Conservation (phyloP, 2,329 filamentous ascomycete species). For the Aspergillus sojae region DNA sequence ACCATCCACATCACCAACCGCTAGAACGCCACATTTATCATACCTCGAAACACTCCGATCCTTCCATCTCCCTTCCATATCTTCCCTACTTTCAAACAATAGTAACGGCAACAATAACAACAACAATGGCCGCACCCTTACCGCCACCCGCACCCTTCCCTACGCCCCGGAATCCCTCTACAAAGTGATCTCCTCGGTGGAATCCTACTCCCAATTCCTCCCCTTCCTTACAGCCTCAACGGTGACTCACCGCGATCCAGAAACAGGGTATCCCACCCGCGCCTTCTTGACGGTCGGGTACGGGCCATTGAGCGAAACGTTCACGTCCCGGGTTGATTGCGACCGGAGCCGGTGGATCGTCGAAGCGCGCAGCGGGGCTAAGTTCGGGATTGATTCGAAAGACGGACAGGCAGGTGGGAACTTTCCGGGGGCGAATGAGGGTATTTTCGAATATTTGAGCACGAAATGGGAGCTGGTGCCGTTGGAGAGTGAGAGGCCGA, state of each 20-base stretch:
- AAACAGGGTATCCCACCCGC: constrained; percentile 61
- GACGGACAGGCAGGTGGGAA: constrained; percentile 57
- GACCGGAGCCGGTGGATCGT: constrained; percentile 67
- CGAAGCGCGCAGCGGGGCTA: constrained; percentile 64
- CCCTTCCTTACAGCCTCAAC: constrained; percentile 80
- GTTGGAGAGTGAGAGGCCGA: constrained; percentile 35
- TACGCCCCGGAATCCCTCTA: constrained; percentile 75
- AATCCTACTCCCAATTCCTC: constrained; percentile 83
- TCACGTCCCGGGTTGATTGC: constrained; percentile 79
- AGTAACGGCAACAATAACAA: constrained; percentile 17
- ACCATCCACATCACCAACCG: neutral
- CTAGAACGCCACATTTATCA: neutral
- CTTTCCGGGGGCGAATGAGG: constrained; percentile 50
- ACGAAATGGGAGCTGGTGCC: constrained; percentile 48
- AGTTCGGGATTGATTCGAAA: constrained; percentile 60
- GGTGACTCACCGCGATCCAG: constrained; percentile 72
- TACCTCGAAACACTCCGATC: constrained; percentile 12
- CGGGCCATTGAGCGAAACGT: constrained; percentile 79
- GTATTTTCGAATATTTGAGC: constrained; percentile 49
- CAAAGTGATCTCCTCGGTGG: constrained; percentile 83
- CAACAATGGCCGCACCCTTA: constrained; percentile 63
- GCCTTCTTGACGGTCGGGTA: constrained; percentile 85
- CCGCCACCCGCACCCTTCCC: constrained; percentile 73
- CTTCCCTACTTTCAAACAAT: constrained; percentile 28
- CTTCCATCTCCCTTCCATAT: constrained; percentile 33